These are phyloP conservation scores for Rubus idaeus DNA, from an alignment of 306 rosid genomes.

Conservation along the genomic window DNA sequence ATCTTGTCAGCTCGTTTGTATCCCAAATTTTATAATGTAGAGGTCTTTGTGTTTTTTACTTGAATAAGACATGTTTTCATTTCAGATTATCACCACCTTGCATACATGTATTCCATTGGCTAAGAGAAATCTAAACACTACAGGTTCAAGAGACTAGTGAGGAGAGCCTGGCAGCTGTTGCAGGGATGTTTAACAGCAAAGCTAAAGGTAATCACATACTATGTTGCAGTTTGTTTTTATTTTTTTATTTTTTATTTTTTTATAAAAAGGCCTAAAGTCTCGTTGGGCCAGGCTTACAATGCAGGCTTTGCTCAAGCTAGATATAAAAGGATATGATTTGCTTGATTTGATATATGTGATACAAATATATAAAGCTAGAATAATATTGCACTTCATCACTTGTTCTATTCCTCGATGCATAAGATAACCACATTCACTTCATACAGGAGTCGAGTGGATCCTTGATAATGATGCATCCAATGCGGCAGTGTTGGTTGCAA, in stretches of 20 bases:
- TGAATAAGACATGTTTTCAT: background rate
- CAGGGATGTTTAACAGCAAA: constrained; percentile 99
- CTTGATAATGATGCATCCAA: constrained; percentile 96
- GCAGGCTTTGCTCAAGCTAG: background rate
- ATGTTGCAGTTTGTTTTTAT: no score
- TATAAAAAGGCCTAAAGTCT: background rate
- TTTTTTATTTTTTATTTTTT: no score
- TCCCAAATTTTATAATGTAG: constrained; percentile 2
- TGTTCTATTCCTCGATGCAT: background rate
- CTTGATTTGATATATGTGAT: background rate
- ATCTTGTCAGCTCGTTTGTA: background rate
- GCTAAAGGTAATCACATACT: constrained; percentile 76
- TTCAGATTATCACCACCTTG: background rate
- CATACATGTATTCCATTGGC: constrained; percentile 4
- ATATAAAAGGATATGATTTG: background rate
- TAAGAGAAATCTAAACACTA: constrained; percentile 23
- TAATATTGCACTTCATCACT: constrained; percentile 4
- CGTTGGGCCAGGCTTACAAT: background rate
- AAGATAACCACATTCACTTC: constrained; percentile 22
- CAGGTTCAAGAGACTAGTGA: constrained; percentile 89
- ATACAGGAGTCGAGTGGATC: constrained; percentile 94
- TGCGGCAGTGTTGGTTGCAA: constrained; percentile 91
- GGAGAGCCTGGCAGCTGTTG: constrained; percentile 97
- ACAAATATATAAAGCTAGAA: background rate
- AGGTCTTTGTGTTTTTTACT: background rate